Evolutionary conservation across 192 early-diverging fungal species (phyloP).

Genomic region (Linnemannia zychae): DNA sequence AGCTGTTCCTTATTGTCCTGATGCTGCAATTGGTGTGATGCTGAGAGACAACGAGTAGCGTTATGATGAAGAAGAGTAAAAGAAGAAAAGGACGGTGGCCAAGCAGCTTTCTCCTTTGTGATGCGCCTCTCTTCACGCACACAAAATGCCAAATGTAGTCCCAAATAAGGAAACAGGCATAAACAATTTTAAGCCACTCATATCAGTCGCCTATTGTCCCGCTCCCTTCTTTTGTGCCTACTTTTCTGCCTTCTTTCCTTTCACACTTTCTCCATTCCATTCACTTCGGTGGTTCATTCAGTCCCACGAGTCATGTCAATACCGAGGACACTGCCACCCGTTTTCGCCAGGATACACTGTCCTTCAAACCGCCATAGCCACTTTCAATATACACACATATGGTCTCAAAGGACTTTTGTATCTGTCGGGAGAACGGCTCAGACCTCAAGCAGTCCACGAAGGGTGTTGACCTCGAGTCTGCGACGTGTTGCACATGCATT

Average conservation of each 20-base stretch:
- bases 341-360: slow-evolving; percentile 28
- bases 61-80: not conserved
- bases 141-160: not conserved
- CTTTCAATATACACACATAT: not conserved
- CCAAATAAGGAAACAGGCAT: slow-evolving; percentile 21
- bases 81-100: not conserved
- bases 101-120: slow-evolving; percentile 5
- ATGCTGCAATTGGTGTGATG: not conserved
- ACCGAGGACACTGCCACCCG: slow-evolving; percentile 14
- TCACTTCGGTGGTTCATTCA: not conserved
- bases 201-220: not conserved
- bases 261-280: not conserved
- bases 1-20: not conserved
- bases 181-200: slow-evolving; percentile 33
- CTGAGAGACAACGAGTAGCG: not conserved
- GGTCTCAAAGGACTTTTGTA: not conserved
- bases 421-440: not conserved
- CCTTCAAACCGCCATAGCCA: not conserved
- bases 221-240: not conserved
- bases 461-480: slow-evolving; percentile 20
- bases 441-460: not conserved
- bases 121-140: not conserved
- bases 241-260: not conserved
- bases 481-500: slow-evolving; percentile 15
- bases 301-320: slow-evolving; percentile 17